Percentiles rank a stretch among this genome's conserved stretches.
Conservation (phyloP, 805 yeast species). For the Suhomyces pyralidae region DNA sequence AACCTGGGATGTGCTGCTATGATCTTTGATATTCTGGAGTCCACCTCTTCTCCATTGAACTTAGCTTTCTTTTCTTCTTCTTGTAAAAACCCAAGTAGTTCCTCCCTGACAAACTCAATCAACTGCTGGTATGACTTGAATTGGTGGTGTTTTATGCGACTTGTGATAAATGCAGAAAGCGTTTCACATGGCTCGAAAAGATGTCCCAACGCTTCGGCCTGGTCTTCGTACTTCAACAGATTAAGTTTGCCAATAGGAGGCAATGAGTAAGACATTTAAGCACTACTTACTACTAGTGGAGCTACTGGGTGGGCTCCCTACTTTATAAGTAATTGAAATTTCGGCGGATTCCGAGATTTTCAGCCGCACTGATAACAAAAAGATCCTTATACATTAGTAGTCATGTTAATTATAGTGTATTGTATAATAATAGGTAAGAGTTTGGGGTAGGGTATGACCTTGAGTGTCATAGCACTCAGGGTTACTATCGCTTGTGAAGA, state of each 20-base stretch:
- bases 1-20: constrained; percentile 91
- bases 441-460: too few relatives aligned
- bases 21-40: constrained; percentile 44
- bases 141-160: constrained; percentile 19
- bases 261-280: background rate
- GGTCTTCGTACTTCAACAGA: constrained; percentile 19
- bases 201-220: constrained; percentile 45
- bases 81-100: constrained; percentile 31
- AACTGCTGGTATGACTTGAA: constrained; percentile 29
- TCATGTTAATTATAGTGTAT: too few relatives aligned
- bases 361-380: background rate
- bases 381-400: too few relatives aligned
- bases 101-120: constrained; percentile 44
- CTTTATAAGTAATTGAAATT: background rate
- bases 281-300: too few relatives aligned
- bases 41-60: constrained; percentile 17
- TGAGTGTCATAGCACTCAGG: too few relatives aligned
- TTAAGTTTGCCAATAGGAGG: constrained; percentile 1
- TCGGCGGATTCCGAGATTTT: background rate
- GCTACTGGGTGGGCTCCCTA: background rate
- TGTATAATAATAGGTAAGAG: too few relatives aligned
- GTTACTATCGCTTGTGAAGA: too few relatives aligned
- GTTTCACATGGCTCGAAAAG: constrained; percentile 66
- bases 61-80: constrained; percentile 21
- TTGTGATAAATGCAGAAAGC: constrained; percentile 29